Base-by-base conservation (phyloP, 768 basidiomycete genomes). In the Atractiella rhizophila region DNA sequence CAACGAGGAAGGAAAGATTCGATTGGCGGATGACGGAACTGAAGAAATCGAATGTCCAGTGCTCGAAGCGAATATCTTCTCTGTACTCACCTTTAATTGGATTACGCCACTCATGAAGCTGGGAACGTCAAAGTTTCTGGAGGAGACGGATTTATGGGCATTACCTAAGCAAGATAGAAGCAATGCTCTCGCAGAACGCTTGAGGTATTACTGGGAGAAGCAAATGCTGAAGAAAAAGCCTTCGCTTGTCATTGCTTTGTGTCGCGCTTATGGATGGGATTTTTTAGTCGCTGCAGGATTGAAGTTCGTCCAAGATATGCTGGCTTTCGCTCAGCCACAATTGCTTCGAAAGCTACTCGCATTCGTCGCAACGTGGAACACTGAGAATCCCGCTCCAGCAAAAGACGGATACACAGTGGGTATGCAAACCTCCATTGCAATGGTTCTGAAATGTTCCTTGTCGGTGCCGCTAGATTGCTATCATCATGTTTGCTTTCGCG, bases 321-420 rank as follows among this genome's bases (percentile, higher is more conserved):
- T 94, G 16, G 70, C 72, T 0, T 94, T 91, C 59, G 56, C 71
- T 6, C 86, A 94, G 54, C 88, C 88, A 0, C 75, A 83, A 54
- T 65, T 91, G 2, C 68, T 96, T 19, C 70, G 78, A 6, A 65
- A 70, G 51, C 62, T 96, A 4, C 64, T 94, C 37, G 60, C 68
- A 8, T 94, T 79, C 54, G 85, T 96, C 33, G 71, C 78, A 0
- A 59, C 61, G 3, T 91, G 88, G 57, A 75, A 77, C 44, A 42
- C 54, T 47, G 44, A 44, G 40, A 31, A 50, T 25, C 57, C 60
- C 55, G 37, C 68, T 59, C 60, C 59, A 21, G 56, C 60, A 3
- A 50, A 73, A 9, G 62, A 77, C 48, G 88, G 88, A 3, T 82
- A 83, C 50, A 57, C 67, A 5, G n/a, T n/a, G n/a, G n/a, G n/a